Conservation (phyloP, 169 alveolate species). For the Plasmodium malariae region DNA sequence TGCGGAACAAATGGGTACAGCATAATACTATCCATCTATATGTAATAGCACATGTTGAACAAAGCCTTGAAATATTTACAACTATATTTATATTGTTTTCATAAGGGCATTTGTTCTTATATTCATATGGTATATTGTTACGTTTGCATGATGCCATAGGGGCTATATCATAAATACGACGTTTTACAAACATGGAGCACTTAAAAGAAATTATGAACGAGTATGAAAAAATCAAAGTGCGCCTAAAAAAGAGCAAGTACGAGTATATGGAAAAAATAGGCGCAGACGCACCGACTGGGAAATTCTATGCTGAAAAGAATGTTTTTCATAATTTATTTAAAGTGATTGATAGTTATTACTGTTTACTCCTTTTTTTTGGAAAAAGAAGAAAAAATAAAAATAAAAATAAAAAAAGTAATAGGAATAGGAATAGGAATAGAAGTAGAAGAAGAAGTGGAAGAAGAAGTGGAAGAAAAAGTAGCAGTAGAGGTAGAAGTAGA, state of each 20-base stretch:
- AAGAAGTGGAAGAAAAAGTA: neutral
- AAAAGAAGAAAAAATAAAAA: neutral
- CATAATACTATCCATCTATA: neutral
- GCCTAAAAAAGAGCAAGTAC: neutral
- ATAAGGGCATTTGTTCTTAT: too few relatives aligned
- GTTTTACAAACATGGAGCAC: neutral
- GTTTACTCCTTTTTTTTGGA: neutral
- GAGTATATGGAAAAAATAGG: neutral
- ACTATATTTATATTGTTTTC: too few relatives aligned
- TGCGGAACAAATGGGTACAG: neutral
- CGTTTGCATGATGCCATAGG: too few relatives aligned
- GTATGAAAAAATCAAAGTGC: neutral
- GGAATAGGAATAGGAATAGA: too few relatives aligned
- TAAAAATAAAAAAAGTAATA: neutral
- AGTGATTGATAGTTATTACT: conserved; percentile 18
- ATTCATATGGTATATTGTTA: too few relatives aligned
- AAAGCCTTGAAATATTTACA: too few relatives aligned
- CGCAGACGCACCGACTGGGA: neutral
- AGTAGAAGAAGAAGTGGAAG: neutral
- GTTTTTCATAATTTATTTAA: conserved; percentile 11
- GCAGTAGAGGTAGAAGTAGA: too few relatives aligned
- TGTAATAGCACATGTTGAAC: neutral
- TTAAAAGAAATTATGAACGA: neutral
- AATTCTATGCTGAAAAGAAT: conserved; percentile 16
- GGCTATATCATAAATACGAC: too few relatives aligned